These are phyloP conservation scores for Didymellaceae sp. DNA, from an alignment of 2,329 filamentous ascomycete species.

Conservation along the genomic window DNA sequence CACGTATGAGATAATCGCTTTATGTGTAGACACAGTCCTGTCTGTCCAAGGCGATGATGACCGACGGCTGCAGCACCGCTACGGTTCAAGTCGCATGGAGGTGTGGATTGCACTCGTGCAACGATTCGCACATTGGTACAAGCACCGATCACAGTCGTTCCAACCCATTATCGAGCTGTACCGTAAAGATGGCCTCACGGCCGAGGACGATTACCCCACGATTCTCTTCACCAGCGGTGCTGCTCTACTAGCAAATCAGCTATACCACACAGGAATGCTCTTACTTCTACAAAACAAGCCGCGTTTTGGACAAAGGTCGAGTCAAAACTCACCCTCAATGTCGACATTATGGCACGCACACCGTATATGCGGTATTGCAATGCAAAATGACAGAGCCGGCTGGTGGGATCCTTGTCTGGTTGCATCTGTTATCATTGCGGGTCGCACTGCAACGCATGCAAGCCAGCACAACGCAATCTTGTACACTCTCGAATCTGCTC, in stretches of 20 bases:
- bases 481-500: slow-evolving; percentile 49
- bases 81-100: slow-evolving; percentile 27
- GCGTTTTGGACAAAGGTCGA: slow-evolving; percentile 48
- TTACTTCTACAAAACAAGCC: slow-evolving; percentile 61
- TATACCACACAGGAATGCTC: slow-evolving; percentile 64
- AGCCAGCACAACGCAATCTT: slow-evolving; percentile 56
- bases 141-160: slow-evolving; percentile 26
- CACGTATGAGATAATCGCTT: slow-evolving; percentile 21
- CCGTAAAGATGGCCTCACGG: slow-evolving; percentile 24
- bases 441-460: slow-evolving; percentile 57
- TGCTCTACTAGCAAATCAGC: slow-evolving; percentile 57
- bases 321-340: slow-evolving; percentile 40
- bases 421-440: slow-evolving; percentile 55
- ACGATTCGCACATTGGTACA: slow-evolving; percentile 30
- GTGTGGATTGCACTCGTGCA: slow-evolving; percentile 28
- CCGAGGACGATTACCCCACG: slow-evolving; percentile 46
- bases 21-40: slow-evolving; percentile 31
- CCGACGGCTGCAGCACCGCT: slow-evolving; percentile 25
- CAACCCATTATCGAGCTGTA: slow-evolving; percentile 45
- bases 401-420: slow-evolving; percentile 59
- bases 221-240: slow-evolving; percentile 57
- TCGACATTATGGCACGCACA: slow-evolving; percentile 59
- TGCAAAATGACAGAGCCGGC: slow-evolving; percentile 55
- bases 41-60: slow-evolving; percentile 33
- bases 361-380: slow-evolving; percentile 57